These are phyloP conservation scores for Paramarasmius palmivorus DNA, from an alignment of 1,284 basidiomycete genomes.

Conservation along the genomic window DNA sequence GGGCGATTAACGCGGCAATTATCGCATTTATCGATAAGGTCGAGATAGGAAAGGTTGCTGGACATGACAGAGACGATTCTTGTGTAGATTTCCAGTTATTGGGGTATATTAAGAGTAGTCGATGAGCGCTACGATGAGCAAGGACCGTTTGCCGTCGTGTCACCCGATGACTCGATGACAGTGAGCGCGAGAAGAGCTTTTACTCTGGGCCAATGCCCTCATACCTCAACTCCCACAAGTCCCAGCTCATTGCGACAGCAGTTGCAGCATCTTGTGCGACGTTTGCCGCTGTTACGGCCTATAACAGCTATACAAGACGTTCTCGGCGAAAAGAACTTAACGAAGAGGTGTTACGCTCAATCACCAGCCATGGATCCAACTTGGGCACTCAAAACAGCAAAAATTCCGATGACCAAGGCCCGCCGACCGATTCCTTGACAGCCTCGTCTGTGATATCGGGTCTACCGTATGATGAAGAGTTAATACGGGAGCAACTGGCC, in stretches of 20 bases:
- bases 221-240: constrained; percentile 39
- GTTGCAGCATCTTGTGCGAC: constrained; percentile 64
- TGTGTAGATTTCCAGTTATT: neutral
- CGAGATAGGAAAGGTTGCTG: constrained; percentile 6
- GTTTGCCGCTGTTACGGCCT: constrained; percentile 54
- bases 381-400: constrained; percentile 22
- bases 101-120: no score
- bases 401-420: constrained; percentile 13
- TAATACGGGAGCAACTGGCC: constrained; percentile 86
- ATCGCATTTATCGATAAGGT: constrained; percentile 14
- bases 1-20: constrained; percentile 10
- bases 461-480: constrained; percentile 63
- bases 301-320: constrained; percentile 48
- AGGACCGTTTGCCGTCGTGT: neutral
- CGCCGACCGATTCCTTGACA: constrained; percentile 10
- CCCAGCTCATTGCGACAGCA: constrained; percentile 64
- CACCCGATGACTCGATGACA: constrained; percentile 30
- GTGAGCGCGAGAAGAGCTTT: constrained; percentile 9
- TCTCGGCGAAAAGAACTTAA: constrained; percentile 55
- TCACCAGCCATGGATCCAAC: constrained; percentile 31
- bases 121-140: no score
- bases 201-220: neutral
- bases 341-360: constrained; percentile 54
- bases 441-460: neutral
- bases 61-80: neutral